Conservation (phyloP, 2,329 filamentous ascomycete genomes). For the Thielaviopsis musarum region DNA sequence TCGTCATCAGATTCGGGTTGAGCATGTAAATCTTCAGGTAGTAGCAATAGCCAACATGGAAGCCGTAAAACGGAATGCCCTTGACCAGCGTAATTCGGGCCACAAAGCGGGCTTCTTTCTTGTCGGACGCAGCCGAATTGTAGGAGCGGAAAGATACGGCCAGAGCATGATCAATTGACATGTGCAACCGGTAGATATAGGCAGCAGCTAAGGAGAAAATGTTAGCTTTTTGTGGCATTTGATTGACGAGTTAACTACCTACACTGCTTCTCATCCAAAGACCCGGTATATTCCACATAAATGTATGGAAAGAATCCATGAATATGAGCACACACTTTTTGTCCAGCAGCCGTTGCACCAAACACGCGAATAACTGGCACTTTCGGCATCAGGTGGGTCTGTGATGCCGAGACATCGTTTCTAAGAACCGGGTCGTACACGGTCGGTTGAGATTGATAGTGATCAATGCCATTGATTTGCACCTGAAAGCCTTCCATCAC, state of each 20-base stretch:
- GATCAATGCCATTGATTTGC: slow-evolving; percentile 87
- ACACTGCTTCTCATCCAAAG: slow-evolving; percentile 51
- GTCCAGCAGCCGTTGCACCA: slow-evolving; percentile 81
- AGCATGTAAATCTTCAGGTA: slow-evolving; percentile 93
- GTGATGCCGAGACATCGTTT: slow-evolving; percentile 41
- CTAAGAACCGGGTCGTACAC: slow-evolving; percentile 66
- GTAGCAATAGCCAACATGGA: slow-evolving; percentile 76
- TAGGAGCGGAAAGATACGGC: slow-evolving; percentile 61
- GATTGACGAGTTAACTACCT: slow-evolving; percentile 17
- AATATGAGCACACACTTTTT: slow-evolving; percentile 90
- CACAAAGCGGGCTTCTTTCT: slow-evolving; percentile 55
- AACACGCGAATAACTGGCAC: slow-evolving; percentile 83
- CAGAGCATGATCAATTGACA: slow-evolving; percentile 81
- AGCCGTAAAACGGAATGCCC: slow-evolving; percentile 89
- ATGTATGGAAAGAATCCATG: slow-evolving; percentile 93
- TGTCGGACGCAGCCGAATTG: slow-evolving; percentile 17
- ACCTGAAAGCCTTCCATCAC: slow-evolving; percentile 50
- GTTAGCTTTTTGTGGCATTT: not conserved
- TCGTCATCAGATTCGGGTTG: slow-evolving; percentile 73
- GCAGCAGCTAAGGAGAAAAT: slow-evolving; percentile 38
- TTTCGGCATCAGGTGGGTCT: slow-evolving; percentile 46
- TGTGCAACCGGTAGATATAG: slow-evolving; percentile 62
- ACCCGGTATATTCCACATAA: slow-evolving; percentile 72
- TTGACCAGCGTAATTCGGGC: slow-evolving; percentile 86
- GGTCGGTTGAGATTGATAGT: slow-evolving; percentile 71